Conservation (phyloP, 78 protist genomes). For the Cavenderia fasciculata region DNA sequence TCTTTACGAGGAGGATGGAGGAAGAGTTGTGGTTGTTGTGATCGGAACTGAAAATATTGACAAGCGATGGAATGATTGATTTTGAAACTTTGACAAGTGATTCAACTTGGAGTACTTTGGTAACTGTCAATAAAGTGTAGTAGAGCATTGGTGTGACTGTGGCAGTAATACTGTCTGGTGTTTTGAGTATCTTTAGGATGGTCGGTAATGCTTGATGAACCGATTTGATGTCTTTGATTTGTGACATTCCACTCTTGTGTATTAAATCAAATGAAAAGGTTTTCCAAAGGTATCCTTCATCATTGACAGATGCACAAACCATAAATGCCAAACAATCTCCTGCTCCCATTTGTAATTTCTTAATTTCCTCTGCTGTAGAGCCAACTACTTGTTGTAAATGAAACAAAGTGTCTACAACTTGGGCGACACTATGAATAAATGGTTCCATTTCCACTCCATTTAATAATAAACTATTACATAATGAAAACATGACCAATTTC, state of each 20-base stretch:
- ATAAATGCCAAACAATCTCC: not conserved
- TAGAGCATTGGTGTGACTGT: not conserved
- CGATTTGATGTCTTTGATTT: too few species aligned
- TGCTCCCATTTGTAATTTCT: constrained; percentile 9
- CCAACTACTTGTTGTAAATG: not conserved
- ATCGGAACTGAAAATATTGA: not conserved
- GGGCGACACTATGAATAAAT: not conserved
- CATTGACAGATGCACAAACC: not conserved
- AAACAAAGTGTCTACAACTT: not conserved
- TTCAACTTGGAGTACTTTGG: too few species aligned
- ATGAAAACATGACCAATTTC: not conserved
- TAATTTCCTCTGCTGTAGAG: not conserved
- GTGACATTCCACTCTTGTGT: not conserved
- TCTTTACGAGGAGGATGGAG: not conserved
- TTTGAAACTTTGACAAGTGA: not conserved
- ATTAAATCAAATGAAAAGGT: not conserved
- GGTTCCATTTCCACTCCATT: not conserved
- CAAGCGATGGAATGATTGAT: not conserved
- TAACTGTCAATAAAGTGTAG: too few species aligned
- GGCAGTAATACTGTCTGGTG: not conserved
- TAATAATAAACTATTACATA: not conserved
- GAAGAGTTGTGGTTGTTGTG: too few species aligned
- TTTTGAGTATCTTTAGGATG: not conserved
- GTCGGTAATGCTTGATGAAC: not conserved
- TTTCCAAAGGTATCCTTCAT: not conserved